Base-by-base conservation (phyloP, 768 basidiomycete genomes). In the Chiua virens region DNA sequence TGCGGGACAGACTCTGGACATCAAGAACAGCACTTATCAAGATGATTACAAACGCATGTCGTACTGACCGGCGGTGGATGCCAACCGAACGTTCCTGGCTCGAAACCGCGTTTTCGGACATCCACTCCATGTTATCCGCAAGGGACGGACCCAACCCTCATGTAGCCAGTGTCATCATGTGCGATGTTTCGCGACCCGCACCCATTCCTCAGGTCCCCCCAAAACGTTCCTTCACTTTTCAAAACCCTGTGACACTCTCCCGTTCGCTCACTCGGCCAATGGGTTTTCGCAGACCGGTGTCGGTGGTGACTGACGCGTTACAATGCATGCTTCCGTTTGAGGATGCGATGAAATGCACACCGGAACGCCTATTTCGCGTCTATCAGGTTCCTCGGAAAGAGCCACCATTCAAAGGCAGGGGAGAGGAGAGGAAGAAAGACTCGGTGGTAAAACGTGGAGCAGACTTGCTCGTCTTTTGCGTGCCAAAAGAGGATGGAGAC, bases 381-480 rank as follows among this genome's bases (percentile, higher is more conserved):
- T 49, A 53, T 32, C 63, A 54, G 27, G 58, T 64, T 36, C 44
- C 58, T 11, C 48, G 37, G 25, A 58, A 25, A 38, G 50, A 37
- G 17, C 47, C 10, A 5, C 14, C 30, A 9, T n/a, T 20, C 35
- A 34, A 36, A 17, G 38, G 15, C 15, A 38, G 36, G 30, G 44
- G 49, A 30, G 44, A 11, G 17, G 47, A 30, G 23, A 43, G 21
- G 43, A 62, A 54, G 42, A 41, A 47, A 42, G 45, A 40, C 13
- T 15, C 30, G 35, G 21, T 54, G 0, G 42, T 63, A 48, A 52
- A 63, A 45, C 61, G 63, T 17, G 58, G 63, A 45, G 57, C 53
- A 9, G 58, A 65, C 21, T 35, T 66, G 10, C 63, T 64, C 37
- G 42, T 64, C 18, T 63, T 60, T 30, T 64, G 63, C 42, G 61